Evolutionary conservation across 192 early-diverging fungal species (phyloP).

Genomic region (Rhizoclosmatium globosum): DNA sequence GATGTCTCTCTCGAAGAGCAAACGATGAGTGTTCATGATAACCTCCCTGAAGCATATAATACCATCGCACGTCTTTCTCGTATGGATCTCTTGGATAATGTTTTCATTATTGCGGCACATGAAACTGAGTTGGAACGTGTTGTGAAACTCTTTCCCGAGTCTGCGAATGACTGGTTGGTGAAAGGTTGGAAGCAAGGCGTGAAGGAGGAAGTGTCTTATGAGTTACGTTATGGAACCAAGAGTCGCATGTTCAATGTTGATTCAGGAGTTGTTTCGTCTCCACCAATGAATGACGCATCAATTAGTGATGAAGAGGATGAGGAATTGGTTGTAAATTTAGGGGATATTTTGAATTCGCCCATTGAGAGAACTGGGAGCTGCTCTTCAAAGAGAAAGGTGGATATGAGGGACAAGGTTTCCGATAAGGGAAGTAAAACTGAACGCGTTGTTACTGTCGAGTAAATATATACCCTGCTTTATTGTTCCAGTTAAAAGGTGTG

Average conservation of each 20-base stretch:
- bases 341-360: not conserved
- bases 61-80: not conserved
- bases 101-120: slow-evolving; percentile 19
- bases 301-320: not conserved
- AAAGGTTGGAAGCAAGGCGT: slow-evolving; percentile 10
- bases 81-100: slow-evolving; percentile 9
- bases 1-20: not conserved
- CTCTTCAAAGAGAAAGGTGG: not conserved
- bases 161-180: slow-evolving; percentile 8
- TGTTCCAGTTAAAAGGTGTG: too few relatives aligned
- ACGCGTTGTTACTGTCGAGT: too few relatives aligned
- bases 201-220: not conserved
- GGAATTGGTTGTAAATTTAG: not conserved
- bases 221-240: not conserved
- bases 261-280: not conserved
- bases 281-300: too few relatives aligned
- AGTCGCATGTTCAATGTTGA: not conserved
- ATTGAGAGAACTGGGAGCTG: not conserved
- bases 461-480: too few relatives aligned
- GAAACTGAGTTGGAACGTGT: not conserved
- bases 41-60: not conserved
- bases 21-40: not conserved
- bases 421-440: too few relatives aligned
- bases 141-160: not conserved
- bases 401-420: too few relatives aligned